phyloP scores from a whole-genome alignment of 2,329 filamentous ascomycete species.

The Apiospora aurea region DNA sequence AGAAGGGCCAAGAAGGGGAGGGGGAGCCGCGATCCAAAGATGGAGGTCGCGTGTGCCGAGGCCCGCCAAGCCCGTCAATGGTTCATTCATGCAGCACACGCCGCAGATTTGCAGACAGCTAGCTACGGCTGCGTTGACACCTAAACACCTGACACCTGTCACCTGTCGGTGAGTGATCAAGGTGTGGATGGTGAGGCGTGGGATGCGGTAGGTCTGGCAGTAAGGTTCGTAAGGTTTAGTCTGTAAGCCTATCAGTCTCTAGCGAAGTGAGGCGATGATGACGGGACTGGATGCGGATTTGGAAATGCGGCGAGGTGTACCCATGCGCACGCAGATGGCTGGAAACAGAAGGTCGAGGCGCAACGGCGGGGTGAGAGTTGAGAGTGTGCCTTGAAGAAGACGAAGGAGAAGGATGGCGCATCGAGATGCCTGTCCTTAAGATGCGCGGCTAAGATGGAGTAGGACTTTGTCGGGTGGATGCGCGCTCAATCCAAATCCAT shows the following conservation, averaged over 20 bases:
- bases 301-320: not conserved
- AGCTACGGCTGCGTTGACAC: not conserved
- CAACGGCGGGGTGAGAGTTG: not conserved
- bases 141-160: conserved; percentile 8
- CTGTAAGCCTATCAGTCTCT: not conserved
- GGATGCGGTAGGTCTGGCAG: not conserved
- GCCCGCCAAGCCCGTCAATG: conserved; percentile 6
- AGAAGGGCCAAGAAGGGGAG: not conserved
- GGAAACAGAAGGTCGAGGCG: conserved; percentile 21
- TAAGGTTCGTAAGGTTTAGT: conserved; percentile 5
- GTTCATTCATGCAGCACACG: not conserved
- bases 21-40: not conserved
- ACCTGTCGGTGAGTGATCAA: not conserved
- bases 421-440: conserved; percentile 17
- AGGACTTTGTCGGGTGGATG: not conserved
- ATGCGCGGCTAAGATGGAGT: conserved; percentile 6
- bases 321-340: not conserved
- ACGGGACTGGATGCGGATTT: conserved; percentile 8
- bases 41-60: not conserved
- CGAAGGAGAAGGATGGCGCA: not conserved
- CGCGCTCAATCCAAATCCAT: conserved; percentile 9
- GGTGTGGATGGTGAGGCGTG: not conserved
- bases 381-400: not conserved
- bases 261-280: conserved; percentile 4
- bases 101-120: not conserved